These are phyloP conservation scores for Leccinum fibrillosum DNA, from an alignment of 768 basidiomycete species.

Conservation along the genomic window DNA sequence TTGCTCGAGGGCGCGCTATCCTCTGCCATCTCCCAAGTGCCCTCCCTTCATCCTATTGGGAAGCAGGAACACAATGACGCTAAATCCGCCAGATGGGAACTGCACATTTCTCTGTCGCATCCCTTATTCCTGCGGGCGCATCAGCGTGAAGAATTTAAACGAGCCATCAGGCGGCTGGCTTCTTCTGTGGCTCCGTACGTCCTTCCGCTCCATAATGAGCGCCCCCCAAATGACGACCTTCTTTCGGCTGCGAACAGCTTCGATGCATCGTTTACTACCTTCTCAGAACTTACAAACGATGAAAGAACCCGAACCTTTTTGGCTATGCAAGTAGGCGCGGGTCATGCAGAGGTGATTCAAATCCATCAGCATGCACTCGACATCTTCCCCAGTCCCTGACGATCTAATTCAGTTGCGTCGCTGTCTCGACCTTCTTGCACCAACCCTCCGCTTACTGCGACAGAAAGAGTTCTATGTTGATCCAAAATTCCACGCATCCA, in stretches of 20 bases:
- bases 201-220: background rate
- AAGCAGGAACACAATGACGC: slow-evolving; percentile 2
- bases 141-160: slow-evolving; percentile 72
- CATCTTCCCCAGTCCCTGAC: slow-evolving; percentile 8
- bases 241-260: slow-evolving; percentile 49
- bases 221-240: slow-evolving; percentile 2
- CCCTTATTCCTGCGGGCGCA: slow-evolving; percentile 78
- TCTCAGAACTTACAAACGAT: slow-evolving; percentile 74
- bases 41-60: slow-evolving; percentile 47
- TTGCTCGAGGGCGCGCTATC: slow-evolving; percentile 44
- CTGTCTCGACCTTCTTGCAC: slow-evolving; percentile 55
- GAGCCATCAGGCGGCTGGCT: slow-evolving; percentile 53
- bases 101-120: slow-evolving; percentile 85
- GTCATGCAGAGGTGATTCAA: slow-evolving; percentile 64
- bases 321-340: slow-evolving; percentile 78
- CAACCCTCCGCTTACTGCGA: slow-evolving; percentile 55
- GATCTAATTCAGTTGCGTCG: slow-evolving; percentile 48
- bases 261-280: slow-evolving; percentile 63
- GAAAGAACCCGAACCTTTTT: slow-evolving; percentile 81
- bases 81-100: slow-evolving; percentile 33
- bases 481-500: slow-evolving; percentile 85
- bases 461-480: slow-evolving; percentile 77
- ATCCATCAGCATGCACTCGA: background rate
- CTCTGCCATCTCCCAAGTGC: slow-evolving; percentile 43
- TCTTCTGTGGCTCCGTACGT: slow-evolving; percentile 45